These are phyloP conservation scores for Phytophthora fragariaefolia DNA, from an alignment of 352 stramenopile genomes.

Conservation along the genomic window DNA sequence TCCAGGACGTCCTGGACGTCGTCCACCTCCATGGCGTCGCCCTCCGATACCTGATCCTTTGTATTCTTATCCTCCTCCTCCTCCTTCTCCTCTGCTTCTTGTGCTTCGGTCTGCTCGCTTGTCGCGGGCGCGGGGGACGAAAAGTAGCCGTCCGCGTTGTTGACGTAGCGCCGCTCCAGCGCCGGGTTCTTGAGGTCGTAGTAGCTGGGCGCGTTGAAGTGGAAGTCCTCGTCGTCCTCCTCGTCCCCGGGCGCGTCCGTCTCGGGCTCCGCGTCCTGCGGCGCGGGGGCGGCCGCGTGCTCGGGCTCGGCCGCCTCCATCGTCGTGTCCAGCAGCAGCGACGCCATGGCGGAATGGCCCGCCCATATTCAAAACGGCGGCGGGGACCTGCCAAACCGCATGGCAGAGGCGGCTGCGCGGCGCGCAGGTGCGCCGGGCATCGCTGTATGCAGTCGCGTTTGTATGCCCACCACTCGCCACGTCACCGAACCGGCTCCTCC, in stretches of 20 bases:
- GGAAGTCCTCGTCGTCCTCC: slow-evolving; percentile 66
- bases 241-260: slow-evolving; percentile 34
- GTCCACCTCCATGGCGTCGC: slow-evolving; percentile 55
- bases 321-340: slow-evolving; percentile 47
- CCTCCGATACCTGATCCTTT: slow-evolving; percentile 18
- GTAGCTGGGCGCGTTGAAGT: slow-evolving; percentile 82
- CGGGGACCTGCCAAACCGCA: not conserved
- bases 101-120: not conserved
- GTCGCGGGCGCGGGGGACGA: slow-evolving; percentile 39
- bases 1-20: slow-evolving; percentile 34
- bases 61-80: too few relatives aligned
- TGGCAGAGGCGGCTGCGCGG: not conserved
- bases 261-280: slow-evolving; percentile 35
- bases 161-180: slow-evolving; percentile 78
- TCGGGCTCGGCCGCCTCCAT: slow-evolving; percentile 46
- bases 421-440: not conserved
- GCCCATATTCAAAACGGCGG: slow-evolving; percentile 35
- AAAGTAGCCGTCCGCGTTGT: slow-evolving; percentile 89
- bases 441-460: not conserved
- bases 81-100: not conserved
- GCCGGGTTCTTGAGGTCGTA: slow-evolving; percentile 84
- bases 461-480: too few relatives aligned
- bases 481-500: too few relatives aligned
- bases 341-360: slow-evolving; percentile 33
- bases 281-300: not conserved